Conservation (phyloP, 805 yeast species). For the Nakazawaea ishiwadae region DNA sequence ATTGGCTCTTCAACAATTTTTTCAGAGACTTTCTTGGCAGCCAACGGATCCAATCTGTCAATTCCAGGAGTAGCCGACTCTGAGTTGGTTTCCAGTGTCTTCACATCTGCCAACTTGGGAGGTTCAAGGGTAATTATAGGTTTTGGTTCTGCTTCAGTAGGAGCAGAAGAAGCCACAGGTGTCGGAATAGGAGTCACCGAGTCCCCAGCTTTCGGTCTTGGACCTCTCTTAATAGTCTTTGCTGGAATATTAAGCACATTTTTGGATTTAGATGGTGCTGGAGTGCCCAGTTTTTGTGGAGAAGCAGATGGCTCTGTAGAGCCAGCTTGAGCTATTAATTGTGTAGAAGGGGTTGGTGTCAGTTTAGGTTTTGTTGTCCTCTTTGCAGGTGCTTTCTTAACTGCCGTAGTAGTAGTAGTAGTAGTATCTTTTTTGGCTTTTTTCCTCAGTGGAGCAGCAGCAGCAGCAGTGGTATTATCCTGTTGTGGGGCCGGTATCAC, state of each 20-base stretch:
- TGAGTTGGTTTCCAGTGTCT: neutral
- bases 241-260: conserved; percentile 1
- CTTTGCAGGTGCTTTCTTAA: conserved; percentile 13
- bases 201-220: conserved; percentile 4
- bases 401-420: neutral
- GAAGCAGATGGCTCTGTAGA: neutral
- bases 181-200: neutral
- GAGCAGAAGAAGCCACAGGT: neutral
- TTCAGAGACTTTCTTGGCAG: conserved; percentile 7
- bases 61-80: neutral
- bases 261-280: neutral
- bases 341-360: neutral
- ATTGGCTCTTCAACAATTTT: conserved; percentile 34
- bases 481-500: conserved; percentile 8
- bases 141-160: conserved; percentile 3
- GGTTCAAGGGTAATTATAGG: conserved; percentile 3
- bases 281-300: neutral
- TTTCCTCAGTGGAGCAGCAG: conserved; percentile 4
- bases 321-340: no score
- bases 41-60: conserved; percentile 11
- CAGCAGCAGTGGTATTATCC: no score
- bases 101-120: conserved; percentile 7
- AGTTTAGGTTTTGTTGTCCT: conserved; percentile 4
- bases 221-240: conserved; percentile 3
- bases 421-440: conserved; percentile 5